A percentile compares a stretch with the other conserved stretches of the same genome.
phyloP scores from a whole-genome alignment of 2,329 filamentous ascomycete species.

The Septoria linicola region DNA sequence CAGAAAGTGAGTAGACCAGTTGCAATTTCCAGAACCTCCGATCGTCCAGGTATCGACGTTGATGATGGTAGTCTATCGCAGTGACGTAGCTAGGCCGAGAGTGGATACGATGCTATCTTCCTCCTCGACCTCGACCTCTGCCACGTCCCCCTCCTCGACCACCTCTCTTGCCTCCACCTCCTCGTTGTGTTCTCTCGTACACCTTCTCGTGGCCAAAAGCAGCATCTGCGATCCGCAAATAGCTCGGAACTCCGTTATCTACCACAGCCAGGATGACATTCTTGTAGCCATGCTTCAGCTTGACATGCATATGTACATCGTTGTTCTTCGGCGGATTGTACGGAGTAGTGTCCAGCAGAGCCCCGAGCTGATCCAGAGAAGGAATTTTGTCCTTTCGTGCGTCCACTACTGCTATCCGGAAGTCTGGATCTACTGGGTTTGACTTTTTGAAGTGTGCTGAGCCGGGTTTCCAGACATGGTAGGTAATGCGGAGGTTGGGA shows the following conservation, averaged over 20 bases:
- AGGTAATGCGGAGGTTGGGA: slow-evolving; percentile 69
- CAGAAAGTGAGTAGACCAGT: neutral
- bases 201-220: slow-evolving; percentile 72
- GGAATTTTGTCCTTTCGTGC: slow-evolving; percentile 71
- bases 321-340: slow-evolving; percentile 57
- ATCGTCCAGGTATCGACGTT: too few species aligned
- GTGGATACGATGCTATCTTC: neutral
- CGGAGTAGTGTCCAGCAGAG: slow-evolving; percentile 71
- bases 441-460: slow-evolving; percentile 69
- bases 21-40: too few species aligned
- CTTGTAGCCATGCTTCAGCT: slow-evolving; percentile 78
- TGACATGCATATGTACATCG: slow-evolving; percentile 62
- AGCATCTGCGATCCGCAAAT: slow-evolving; percentile 75
- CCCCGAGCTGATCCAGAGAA: slow-evolving; percentile 67
- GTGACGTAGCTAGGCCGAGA: too few species aligned
- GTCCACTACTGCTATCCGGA: slow-evolving; percentile 78
- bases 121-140: slow-evolving; percentile 39
- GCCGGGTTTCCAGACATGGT: slow-evolving; percentile 76
- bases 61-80: too few species aligned
- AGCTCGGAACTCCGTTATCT: slow-evolving; percentile 86
- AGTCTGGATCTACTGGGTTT: slow-evolving; percentile 75
- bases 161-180: slow-evolving; percentile 35
- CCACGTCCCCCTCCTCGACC: slow-evolving; percentile 41
- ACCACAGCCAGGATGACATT: slow-evolving; percentile 86
- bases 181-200: slow-evolving; percentile 56